Conservation (phyloP, 2,329 filamentous ascomycete genomes). For the Aspergillus novofumigatus region DNA sequence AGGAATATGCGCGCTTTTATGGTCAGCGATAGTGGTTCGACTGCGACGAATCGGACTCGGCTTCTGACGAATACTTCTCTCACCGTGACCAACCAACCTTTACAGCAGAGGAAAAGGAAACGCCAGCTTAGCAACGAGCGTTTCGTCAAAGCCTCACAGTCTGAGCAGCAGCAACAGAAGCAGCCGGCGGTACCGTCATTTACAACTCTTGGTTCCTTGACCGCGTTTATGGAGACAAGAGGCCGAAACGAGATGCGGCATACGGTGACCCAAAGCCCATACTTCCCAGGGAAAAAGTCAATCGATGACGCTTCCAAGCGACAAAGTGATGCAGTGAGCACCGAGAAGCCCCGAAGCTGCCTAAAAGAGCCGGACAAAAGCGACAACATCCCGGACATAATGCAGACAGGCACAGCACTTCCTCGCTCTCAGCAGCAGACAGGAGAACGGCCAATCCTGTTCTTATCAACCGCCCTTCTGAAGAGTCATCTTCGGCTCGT, state of each 20-base stretch:
- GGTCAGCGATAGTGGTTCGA: neutral
- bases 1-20: neutral
- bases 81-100: neutral
- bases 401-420: conserved; percentile 21
- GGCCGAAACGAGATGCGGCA: conserved; percentile 28
- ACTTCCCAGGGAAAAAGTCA: conserved; percentile 15
- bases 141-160: neutral
- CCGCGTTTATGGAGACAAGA: conserved; percentile 50
- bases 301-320: neutral
- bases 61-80: neutral
- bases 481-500: conserved; percentile 22
- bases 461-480: conserved; percentile 24
- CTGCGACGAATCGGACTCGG: neutral
- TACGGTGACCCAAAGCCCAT: conserved; percentile 22
- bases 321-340: neutral
- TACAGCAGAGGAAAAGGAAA: neutral
- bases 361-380: neutral
- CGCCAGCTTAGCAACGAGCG: neutral
- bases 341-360: neutral
- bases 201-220: conserved; percentile 42
- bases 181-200: conserved; percentile 8
- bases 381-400: neutral
- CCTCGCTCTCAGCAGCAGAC: neutral
- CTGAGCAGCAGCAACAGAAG: neutral
- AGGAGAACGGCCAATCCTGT: conserved; percentile 23